A percentile compares a stretch with the other conserved stretches of the same genome.
These are phyloP conservation scores for Fusarium falciforme DNA, from an alignment of 2,329 filamentous ascomycete genomes.

Conservation along the genomic window DNA sequence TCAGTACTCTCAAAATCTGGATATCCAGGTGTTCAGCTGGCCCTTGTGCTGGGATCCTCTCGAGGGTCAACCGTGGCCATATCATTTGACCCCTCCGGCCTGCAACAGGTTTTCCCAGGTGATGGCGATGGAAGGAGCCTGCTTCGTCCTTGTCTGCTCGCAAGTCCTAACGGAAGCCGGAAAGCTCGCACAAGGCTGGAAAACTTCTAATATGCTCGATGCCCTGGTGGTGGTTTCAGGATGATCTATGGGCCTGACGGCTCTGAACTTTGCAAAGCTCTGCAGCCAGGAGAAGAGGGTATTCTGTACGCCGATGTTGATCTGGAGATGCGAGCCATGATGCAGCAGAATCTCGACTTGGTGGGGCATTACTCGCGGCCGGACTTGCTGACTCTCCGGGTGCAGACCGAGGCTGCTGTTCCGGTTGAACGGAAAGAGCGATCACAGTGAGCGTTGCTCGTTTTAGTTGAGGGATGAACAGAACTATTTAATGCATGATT, in stretches of 20 bases:
- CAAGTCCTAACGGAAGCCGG: background rate
- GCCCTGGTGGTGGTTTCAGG: background rate
- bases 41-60: background rate
- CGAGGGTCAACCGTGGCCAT: background rate
- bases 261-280: background rate
- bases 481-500: background rate
- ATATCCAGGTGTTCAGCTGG: slow-evolving; percentile 6
- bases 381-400: background rate
- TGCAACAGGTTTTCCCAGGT: background rate
- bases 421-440: background rate
- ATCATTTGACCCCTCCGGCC: background rate
- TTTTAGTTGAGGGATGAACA: background rate
- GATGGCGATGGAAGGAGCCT: background rate
- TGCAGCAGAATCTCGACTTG: background rate
- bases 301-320: background rate
- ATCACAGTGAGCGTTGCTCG: background rate
- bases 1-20: background rate
- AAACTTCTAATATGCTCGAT: background rate
- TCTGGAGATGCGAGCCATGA: background rate
- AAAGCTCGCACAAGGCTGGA: background rate
- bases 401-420: background rate
- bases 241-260: background rate
- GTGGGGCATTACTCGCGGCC: background rate
- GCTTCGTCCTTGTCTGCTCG: background rate
- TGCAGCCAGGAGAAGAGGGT: background rate